phyloP scores from a whole-genome alignment of 2,329 filamentous ascomycete species.

The Pestalotiopsis sp. region DNA sequence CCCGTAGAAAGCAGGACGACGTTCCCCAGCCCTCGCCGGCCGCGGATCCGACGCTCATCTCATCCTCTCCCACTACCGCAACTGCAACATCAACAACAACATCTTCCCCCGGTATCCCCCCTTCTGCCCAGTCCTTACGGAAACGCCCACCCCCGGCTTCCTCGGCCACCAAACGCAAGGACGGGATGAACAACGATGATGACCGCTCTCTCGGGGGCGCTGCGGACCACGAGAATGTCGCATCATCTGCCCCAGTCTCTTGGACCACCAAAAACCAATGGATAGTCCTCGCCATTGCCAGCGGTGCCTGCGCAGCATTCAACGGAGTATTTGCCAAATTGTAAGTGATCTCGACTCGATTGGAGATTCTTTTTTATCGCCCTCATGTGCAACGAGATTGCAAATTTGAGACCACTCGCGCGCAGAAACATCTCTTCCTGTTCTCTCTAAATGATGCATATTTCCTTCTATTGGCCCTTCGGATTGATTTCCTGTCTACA shows the following conservation, averaged over 20 bases:
- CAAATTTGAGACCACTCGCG: too few relatives aligned
- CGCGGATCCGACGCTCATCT: neutral
- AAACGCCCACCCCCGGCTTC: neutral
- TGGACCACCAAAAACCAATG: conserved; percentile 48
- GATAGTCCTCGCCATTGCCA: conserved; percentile 72
- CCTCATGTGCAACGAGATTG: too few relatives aligned
- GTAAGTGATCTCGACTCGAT: conserved; percentile 45
- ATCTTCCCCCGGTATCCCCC: neutral
- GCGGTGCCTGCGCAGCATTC: conserved; percentile 76
- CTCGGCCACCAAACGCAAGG: neutral
- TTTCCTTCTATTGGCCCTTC: too few relatives aligned
- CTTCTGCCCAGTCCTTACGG: neutral
- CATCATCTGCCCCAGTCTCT: conserved; percentile 13
- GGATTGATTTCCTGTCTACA: too few relatives aligned
- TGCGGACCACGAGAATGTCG: neutral
- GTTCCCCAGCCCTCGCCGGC: neutral
- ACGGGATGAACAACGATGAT: conserved; percentile 5
- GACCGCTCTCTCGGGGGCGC: neutral
- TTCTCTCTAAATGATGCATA: too few relatives aligned
- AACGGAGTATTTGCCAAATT: conserved; percentile 86
- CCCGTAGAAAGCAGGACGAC: conserved; percentile 4
- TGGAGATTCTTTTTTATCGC: neutral
- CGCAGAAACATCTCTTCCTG: too few relatives aligned
- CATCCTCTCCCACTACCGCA: neutral
- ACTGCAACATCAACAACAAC: neutral